Evolutionary conservation across 2,329 filamentous ascomycete species (phyloP).

Genomic region (Xylaria sp.): DNA sequence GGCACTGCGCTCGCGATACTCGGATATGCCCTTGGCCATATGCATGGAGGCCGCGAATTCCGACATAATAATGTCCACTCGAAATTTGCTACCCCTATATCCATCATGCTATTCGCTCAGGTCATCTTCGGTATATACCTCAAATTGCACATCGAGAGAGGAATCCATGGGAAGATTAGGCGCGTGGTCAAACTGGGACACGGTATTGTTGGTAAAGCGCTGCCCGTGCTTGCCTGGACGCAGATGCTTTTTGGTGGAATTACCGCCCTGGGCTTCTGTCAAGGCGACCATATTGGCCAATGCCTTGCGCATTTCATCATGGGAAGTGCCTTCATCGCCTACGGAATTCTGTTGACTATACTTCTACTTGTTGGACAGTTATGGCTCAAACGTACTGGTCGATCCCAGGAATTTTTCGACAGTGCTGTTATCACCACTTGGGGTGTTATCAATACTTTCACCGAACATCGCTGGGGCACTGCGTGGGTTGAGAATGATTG

Average conservation of each 20-base stretch:
- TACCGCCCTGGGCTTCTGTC: slow-evolving; percentile 90
- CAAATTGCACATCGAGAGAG: slow-evolving; percentile 86
- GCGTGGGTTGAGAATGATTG: slow-evolving; percentile 93
- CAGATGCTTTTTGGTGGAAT: slow-evolving; percentile 98
- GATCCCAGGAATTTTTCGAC: slow-evolving; percentile 97
- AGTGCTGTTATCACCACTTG: slow-evolving; percentile 89
- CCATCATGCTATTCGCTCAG: slow-evolving; percentile 81
- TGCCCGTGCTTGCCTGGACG: slow-evolving; percentile 87
- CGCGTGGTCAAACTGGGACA: slow-evolving; percentile 77
- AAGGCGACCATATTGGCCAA: slow-evolving; percentile 89
- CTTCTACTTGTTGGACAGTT: slow-evolving; percentile 87
- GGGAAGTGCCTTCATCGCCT: slow-evolving; percentile 95
- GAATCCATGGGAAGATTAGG: slow-evolving; percentile 81
- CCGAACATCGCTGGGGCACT: slow-evolving; percentile 92
- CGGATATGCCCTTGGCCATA: slow-evolving; percentile 91
- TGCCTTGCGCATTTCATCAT: slow-evolving; percentile 98
- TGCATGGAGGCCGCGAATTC: slow-evolving; percentile 90
- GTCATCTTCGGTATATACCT: slow-evolving; percentile 86
- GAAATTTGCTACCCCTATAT: slow-evolving; percentile 80
- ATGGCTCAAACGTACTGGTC: slow-evolving; percentile 83
- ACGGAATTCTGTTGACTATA: slow-evolving; percentile 87
- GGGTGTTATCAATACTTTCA: slow-evolving; percentile 98
- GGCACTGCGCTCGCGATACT: slow-evolving; percentile 80
- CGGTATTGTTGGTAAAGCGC: slow-evolving; percentile 83
- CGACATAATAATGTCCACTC: slow-evolving; percentile 78